Base-by-base conservation (phyloP, 2,329 filamentous ascomycete genomes). In the Plectosphaerella plurivora region DNA sequence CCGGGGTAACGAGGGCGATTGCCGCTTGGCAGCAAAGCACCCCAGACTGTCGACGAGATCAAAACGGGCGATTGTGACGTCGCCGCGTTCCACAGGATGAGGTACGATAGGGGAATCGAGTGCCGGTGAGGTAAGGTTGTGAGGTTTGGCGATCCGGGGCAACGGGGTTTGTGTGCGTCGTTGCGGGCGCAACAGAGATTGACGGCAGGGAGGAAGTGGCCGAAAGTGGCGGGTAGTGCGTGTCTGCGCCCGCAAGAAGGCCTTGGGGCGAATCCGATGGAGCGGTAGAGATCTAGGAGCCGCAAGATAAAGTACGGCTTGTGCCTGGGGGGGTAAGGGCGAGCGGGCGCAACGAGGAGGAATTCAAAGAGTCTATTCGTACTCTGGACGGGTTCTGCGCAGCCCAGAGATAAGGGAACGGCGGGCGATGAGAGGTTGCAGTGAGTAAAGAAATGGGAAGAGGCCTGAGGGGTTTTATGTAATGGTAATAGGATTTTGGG, bases 41-140 rank as follows among this genome's bases (percentile, higher is more conserved):
- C 49, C 42, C 41, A 50, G 47, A 33, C 51, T 51, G 41, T 61
- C 45, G 49, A 51, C 52, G 28, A 52, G 51, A 60, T 44, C 65
- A 69, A 65, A 70, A 66, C 60, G 61, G 63, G 59, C 60, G 61
- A 58, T 60, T 60, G 64, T 65, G 65, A 68, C 63, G 65, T 66
- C 61, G 64, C 50, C 59, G 60, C 57, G 57, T 55, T 56, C 56
- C 51, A 56, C 54, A 57, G 52, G 51, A 54, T 56, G 52, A 51
- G 54, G 52, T 59, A 20, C 16, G 56, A 57, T 22, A 22, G 22
- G 22, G 3, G 22, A 22, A 22, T 22, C 22, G 22, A 22, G 22
- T 22, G 22, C 22, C 22, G 22, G 22, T 22, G 22, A 60, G 60
- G 59, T 55, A 60, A 61, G 51, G 52, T 66, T 64, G 62, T 60